Conservation (phyloP, 176 grass and related monocot species). For the Rhynchospora breviuscula region DNA sequence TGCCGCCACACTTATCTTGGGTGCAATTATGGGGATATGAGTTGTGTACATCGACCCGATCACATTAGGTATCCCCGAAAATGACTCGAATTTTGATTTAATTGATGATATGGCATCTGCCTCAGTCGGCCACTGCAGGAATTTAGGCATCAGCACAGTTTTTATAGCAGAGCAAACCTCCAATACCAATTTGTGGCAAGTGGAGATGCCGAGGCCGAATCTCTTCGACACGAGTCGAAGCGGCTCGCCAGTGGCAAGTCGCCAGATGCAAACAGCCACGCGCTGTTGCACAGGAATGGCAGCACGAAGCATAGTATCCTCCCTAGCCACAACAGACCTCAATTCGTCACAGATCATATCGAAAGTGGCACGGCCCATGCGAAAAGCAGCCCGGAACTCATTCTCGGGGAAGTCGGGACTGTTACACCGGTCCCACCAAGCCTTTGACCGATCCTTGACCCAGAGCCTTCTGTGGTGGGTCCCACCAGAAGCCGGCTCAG, state of each 20-base stretch:
- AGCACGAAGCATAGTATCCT: constrained; percentile 92
- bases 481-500: constrained; percentile 6
- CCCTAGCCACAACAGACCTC: constrained; percentile 74
- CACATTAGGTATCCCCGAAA: constrained; percentile 40
- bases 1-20: constrained; percentile 77
- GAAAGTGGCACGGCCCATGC: constrained; percentile 76
- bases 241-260: constrained; percentile 85
- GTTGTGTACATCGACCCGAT: constrained; percentile 93
- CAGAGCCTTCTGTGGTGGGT: constrained; percentile 70
- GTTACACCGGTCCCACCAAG: constrained; percentile 80
- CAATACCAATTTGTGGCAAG: constrained; percentile 91
- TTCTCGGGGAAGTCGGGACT: constrained; percentile 66
- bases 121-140: constrained; percentile 73
- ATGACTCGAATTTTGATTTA: constrained; percentile 46
- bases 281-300: constrained; percentile 86
- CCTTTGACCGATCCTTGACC: constrained; percentile 86
- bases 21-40: constrained; percentile 94
- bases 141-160: constrained; percentile 76
- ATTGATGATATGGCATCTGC: constrained; percentile 19
- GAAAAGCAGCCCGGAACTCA: constrained; percentile 66
- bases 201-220: constrained; percentile 95
- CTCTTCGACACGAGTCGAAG: constrained; percentile 91
- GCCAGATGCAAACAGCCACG: constrained; percentile 95
- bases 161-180: constrained; percentile 92
- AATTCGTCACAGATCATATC: constrained; percentile 86